These are phyloP conservation scores for Garcia nutans DNA, from an alignment of 345 rosid species.

Conservation along the genomic window DNA sequence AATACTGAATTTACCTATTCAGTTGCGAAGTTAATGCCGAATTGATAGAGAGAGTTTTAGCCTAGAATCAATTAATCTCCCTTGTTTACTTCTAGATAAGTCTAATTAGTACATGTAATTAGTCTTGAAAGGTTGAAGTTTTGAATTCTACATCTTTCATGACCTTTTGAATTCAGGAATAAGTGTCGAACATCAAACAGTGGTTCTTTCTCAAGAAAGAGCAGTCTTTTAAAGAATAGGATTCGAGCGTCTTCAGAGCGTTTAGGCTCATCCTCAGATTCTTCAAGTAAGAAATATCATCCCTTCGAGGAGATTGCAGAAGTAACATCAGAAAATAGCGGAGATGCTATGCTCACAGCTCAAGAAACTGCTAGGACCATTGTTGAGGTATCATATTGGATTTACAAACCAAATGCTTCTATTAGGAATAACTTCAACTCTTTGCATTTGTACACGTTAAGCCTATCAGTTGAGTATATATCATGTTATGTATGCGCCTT, in stretches of 20 bases:
- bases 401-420: conserved; percentile 2
- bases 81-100: neutral
- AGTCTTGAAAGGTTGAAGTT: neutral
- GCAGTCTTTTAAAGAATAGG: conserved; percentile 41
- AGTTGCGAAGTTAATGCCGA: neutral
- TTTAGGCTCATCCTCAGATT: conserved; percentile 58
- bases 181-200: conserved; percentile 40
- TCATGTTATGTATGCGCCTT: neutral
- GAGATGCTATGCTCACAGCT: conserved; percentile 57
- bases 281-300: conserved; percentile 65
- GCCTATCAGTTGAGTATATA: neutral
- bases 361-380: conserved; percentile 80
- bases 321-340: conserved; percentile 36
- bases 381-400: conserved; percentile 71
- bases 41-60: neutral
- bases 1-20: conserved; percentile 12
- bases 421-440: neutral
- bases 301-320: conserved; percentile 80
- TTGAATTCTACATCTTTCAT: neutral
- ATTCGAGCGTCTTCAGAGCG: conserved; percentile 62
- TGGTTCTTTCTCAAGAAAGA: conserved; percentile 33
- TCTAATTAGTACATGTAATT: neutral
- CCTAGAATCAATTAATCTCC: neutral
- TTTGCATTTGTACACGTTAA: neutral
- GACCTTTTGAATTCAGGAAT: conserved; percentile 33